Evolutionary conservation across 2,329 filamentous ascomycete genomes (phyloP), one percentile per base, ranked within the genome.

Genomic region (Curvularia hawaiiensis): DNA sequence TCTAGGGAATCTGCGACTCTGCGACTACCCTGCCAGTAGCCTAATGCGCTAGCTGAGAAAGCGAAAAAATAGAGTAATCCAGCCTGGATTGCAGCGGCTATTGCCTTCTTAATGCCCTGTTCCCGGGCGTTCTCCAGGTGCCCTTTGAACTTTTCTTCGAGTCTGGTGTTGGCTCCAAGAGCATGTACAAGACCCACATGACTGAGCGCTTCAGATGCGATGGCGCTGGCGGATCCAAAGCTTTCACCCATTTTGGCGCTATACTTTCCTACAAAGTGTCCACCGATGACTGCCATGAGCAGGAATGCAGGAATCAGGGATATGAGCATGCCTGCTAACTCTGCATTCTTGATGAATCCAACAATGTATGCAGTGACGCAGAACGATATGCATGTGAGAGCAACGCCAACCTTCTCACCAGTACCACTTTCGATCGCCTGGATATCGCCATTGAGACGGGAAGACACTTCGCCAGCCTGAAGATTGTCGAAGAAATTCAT

Each of bases 361-460:
- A 90, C 84, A 4, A 87, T 79, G 60, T 88, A 90, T 3, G 87
- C 85, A 0, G 88, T 86, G 52, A 89, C 69, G 67, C 90, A 90
- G 72, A 89, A 90, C 2, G 85, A 85, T 10, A 84, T 72, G 50
- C 83, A 86, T 24, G 83, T 81, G 4, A 90, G 79, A 62, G 84
- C 83, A 33, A 89, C 84, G 50, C 88, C 88, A 16, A 89, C 87
- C 71, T 91, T 91, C 73, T 90, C 88, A 1, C 85, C 87, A 0
- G 88, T 89, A 14, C 88, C 88, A 0, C 83, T 82, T 66, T 88
- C 88, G 50, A 91, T 85, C 1, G 84, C 83, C 57, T 87, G 83
- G 33, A 90, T 87, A 65, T 90, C 88, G 52, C 81, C 80, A 67
- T 87, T 87, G 43, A 91, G 81, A 18, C 88, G 80, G 9, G 85